Evolutionary conservation across 2,329 filamentous ascomycete species (phyloP).

Genomic region (Seiridium cupressi): DNA sequence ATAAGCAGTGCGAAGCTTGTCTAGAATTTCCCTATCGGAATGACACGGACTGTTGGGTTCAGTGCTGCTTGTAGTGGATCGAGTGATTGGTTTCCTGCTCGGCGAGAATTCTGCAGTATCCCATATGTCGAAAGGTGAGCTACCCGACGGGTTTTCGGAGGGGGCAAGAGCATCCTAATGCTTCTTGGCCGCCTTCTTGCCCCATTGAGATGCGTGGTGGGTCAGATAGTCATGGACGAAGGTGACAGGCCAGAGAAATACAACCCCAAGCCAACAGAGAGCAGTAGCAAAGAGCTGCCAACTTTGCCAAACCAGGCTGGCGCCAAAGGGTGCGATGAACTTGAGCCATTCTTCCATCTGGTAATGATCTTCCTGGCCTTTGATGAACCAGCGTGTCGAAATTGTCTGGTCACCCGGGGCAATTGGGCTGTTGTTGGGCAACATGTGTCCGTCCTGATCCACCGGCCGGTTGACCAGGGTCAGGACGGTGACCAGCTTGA

Average conservation of each 20-base stretch:
- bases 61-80: too few relatives aligned
- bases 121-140: too few relatives aligned
- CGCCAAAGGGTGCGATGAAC: constrained; percentile 64
- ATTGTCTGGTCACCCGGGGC: constrained; percentile 23
- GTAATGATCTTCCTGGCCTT: constrained; percentile 78
- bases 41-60: too few relatives aligned
- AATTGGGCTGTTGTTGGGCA: constrained; percentile 8
- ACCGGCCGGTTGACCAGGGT: constrained; percentile 49
- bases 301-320: constrained; percentile 45
- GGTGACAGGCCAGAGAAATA: constrained; percentile 23
- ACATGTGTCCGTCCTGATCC: constrained; percentile 19
- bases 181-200: constrained; percentile 1
- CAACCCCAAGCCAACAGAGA: constrained; percentile 60
- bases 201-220: not conserved
- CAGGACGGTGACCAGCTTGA: constrained; percentile 67
- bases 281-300: constrained; percentile 66
- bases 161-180: constrained; percentile 34
- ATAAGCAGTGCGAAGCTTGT: too few relatives aligned
- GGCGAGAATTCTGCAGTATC: too few relatives aligned
- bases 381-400: constrained; percentile 64
- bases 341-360: constrained; percentile 73
- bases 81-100: too few relatives aligned
- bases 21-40: too few relatives aligned
- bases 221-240: not conserved
- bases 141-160: too few relatives aligned